Evolutionary conservation across 176 grass and related monocot species (phyloP), one percentile per base, ranked within the genome.

Genomic region (Carex cristatella): DNA sequence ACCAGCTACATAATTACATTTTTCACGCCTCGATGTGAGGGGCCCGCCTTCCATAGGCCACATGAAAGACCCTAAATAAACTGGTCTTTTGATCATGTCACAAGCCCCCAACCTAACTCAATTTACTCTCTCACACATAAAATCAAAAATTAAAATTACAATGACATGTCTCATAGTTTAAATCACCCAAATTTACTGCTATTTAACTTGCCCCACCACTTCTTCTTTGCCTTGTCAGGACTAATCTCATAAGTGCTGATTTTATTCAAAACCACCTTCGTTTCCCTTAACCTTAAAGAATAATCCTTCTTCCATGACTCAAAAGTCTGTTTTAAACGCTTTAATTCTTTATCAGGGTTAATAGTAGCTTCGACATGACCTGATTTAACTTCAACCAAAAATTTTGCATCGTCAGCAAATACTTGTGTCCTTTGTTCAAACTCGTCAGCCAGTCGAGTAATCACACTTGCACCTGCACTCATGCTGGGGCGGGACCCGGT

Each of bases 271-370:
- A 92, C 89, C 78, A 98, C 88, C 70, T 95, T 98, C 0, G 91
- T 94, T 85, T 98, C 93, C 35, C 93, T 74, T 48, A 98, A 88
- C 48, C 96, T 91, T 16, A 82, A 51, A 1, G 86, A 38, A 11
- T 93, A 99, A 80, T 95, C 96, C 63, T 98, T 95, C 62, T 89
- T 98, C 96, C 96, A 98, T 1, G 78, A 84, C 57, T 98, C 93
- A 13, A 98, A 98, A 65, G 89, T 93, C 27, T 92, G 90, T 79
- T 95, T 98, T 65, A 98, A 80, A 86, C 83, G 77, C 51, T 87
- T 89, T 76, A 98, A 77, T 69, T 98, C 96, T 83, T 83, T 90
- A 28, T 98, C 96, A 1, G 93, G 96, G 90, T 98, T 93, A 80
- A 98, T 71, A 85, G 85, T 90, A 37, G 91, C 93, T 3, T 95